phyloP scores from a whole-genome alignment of 129 eudicot genomes.

The Kitagawia praeruptora region DNA sequence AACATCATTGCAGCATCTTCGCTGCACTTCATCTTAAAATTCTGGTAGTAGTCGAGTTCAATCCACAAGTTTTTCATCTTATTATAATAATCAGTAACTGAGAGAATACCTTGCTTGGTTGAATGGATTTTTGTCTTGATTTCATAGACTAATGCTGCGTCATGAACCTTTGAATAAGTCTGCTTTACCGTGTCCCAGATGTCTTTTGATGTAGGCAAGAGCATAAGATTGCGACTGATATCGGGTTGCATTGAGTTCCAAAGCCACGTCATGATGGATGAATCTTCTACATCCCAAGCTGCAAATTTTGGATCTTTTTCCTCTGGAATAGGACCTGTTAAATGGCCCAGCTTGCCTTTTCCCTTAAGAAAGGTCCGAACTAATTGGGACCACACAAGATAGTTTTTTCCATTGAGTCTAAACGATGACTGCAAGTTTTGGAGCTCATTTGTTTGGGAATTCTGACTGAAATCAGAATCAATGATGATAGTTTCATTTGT shows the following conservation, averaged over 20 bases:
- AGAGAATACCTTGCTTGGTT: background rate
- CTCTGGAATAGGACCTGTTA: background rate
- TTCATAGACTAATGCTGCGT: conserved; percentile 10
- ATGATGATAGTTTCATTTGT: too few species aligned
- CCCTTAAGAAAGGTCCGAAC: conserved; percentile 7
- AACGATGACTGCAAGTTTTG: background rate
- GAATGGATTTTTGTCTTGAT: background rate
- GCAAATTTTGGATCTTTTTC: background rate
- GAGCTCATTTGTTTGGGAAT: background rate
- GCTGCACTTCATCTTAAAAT: too few species aligned
- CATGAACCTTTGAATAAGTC: conserved; percentile 3
- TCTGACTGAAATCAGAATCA: too few species aligned
- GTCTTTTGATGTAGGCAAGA: conserved; percentile 7
- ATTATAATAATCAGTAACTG: background rate
- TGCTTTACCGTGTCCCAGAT: conserved; percentile 4
- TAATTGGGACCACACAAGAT: conserved; percentile 13
- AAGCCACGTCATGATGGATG: conserved; percentile 9
- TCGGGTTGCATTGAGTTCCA: conserved; percentile 13
- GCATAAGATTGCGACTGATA: conserved; percentile 5
- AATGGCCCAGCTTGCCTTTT: conserved; percentile 9
- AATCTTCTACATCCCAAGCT: conserved; percentile 14
- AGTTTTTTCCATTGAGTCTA: conserved; percentile 7
- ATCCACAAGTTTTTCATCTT: too few species aligned
- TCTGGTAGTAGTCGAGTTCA: background rate
- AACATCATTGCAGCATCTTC: too few species aligned